phyloP scores from a whole-genome alignment of 345 rosid genomes.

The Combretum micranthum region DNA sequence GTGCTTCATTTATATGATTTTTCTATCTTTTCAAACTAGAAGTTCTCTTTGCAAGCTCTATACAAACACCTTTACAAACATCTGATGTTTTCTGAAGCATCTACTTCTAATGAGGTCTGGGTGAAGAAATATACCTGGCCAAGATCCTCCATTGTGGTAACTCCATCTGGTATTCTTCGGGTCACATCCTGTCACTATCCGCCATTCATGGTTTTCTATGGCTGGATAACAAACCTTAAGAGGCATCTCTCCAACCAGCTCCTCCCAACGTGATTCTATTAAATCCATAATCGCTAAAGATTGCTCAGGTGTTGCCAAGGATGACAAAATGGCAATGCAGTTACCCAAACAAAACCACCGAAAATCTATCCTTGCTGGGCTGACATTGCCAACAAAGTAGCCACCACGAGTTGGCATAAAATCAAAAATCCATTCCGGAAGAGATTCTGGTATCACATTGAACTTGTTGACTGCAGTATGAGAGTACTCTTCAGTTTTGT shows the following conservation, averaged over 20 bases:
- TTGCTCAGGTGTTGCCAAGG: slow-evolving; percentile 89
- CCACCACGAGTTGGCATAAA: slow-evolving; percentile 87
- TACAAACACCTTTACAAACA: not conserved
- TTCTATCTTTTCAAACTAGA: too few relatives aligned
- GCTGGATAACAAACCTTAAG: slow-evolving; percentile 90
- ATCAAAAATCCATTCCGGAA: slow-evolving; percentile 92
- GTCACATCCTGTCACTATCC: slow-evolving; percentile 81
- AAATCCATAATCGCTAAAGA: slow-evolving; percentile 94
- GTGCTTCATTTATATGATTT: too few relatives aligned
- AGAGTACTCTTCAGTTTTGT: slow-evolving; percentile 94
- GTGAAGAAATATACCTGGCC: slow-evolving; percentile 64
- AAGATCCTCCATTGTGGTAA: slow-evolving; percentile 97
- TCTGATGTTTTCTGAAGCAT: not conserved
- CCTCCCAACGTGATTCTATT: slow-evolving; percentile 93
- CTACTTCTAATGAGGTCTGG: not conserved
- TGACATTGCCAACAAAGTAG: slow-evolving; percentile 83
- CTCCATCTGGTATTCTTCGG: slow-evolving; percentile 98
- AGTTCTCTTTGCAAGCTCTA: not conserved
- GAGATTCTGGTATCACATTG: slow-evolving; percentile 94
- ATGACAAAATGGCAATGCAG: slow-evolving; percentile 82
- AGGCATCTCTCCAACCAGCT: slow-evolving; percentile 96
- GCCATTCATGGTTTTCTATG: slow-evolving; percentile 90
- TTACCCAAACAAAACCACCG: slow-evolving; percentile 96
- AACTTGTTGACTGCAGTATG: slow-evolving; percentile 96
- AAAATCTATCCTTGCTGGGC: slow-evolving; percentile 95